phyloP scores from a whole-genome alignment of 1,139 yeast genomes.

The Scheffersomyces segobiensis region DNA sequence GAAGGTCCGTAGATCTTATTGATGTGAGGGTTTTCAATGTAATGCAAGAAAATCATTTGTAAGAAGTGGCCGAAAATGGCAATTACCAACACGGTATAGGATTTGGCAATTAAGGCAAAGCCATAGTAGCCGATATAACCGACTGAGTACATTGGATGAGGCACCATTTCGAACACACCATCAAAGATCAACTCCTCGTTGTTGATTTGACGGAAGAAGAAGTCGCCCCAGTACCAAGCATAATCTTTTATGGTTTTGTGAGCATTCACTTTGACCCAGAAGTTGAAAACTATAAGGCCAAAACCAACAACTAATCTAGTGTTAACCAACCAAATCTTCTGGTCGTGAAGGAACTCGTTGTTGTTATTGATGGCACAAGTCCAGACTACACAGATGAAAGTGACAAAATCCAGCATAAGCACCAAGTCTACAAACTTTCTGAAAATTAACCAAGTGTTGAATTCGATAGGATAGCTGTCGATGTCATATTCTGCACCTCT shows the following conservation, averaged over 20 bases:
- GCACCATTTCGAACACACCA: conserved; percentile 89
- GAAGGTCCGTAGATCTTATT: conserved; percentile 71
- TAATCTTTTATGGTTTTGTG: conserved; percentile 87
- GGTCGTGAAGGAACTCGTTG: conserved; percentile 39
- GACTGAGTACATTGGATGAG: conserved; percentile 92
- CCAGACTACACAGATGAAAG: conserved; percentile 69
- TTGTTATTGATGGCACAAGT: conserved; percentile 49
- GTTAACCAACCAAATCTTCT: conserved; percentile 36
- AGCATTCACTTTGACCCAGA: conserved; percentile 88
- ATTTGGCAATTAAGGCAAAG: conserved; percentile 73
- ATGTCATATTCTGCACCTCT: conserved; percentile 57
- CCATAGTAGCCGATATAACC: conserved; percentile 91
- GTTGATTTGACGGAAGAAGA: conserved; percentile 76
- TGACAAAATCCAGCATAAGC: conserved; percentile 82
- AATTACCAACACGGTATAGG: conserved; percentile 69
- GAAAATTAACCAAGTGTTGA: conserved; percentile 81
- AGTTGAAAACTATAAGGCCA: conserved; percentile 63
- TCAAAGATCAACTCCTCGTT: conserved; percentile 80
- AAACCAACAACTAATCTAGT: conserved; percentile 45
- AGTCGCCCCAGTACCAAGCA: conserved; percentile 97
- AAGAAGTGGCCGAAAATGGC: conserved; percentile 77
- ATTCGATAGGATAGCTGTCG: conserved; percentile 63
- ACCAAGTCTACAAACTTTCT: conserved; percentile 81
- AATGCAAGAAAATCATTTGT: conserved; percentile 75
- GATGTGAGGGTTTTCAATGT: conserved; percentile 86